These are phyloP conservation scores for Euphorbia tirucalli DNA, from an alignment of 345 rosid genomes.

Conservation along the genomic window DNA sequence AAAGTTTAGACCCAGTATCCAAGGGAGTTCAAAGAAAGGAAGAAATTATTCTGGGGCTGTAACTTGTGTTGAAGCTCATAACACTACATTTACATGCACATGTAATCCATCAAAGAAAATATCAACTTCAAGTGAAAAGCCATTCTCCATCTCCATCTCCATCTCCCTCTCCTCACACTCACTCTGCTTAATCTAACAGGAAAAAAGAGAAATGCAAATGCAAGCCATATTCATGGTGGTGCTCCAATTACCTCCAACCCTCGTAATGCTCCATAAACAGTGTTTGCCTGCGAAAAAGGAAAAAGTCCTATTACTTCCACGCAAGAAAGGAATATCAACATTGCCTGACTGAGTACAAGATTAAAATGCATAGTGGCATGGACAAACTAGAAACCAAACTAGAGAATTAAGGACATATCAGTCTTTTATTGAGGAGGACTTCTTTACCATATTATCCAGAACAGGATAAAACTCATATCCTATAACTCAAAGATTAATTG, in stretches of 20 bases:
- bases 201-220: constrained; percentile 2
- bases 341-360: not conserved
- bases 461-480: too few relatives aligned
- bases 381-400: not conserved
- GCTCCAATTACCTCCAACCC: constrained; percentile 81
- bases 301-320: not conserved
- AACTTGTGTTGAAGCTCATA: too few relatives aligned
- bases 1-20: too few relatives aligned
- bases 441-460: too few relatives aligned
- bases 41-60: too few relatives aligned
- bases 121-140: not conserved
- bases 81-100: too few relatives aligned
- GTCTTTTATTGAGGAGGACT: not conserved
- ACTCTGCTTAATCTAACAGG: not conserved
- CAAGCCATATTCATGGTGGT: too few relatives aligned
- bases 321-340: constrained; percentile 4
- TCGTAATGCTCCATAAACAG: constrained; percentile 81
- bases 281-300: constrained; percentile 60
- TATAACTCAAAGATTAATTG: too few relatives aligned
- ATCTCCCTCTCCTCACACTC: not conserved
- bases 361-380: not conserved
- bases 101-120: not conserved
- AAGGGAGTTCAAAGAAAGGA: too few relatives aligned
- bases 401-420: not conserved
- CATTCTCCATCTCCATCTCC: too few relatives aligned